Evolutionary conservation across 352 stramenopile genomes (phyloP).

Genomic region (Phytophthora colocasiae): DNA sequence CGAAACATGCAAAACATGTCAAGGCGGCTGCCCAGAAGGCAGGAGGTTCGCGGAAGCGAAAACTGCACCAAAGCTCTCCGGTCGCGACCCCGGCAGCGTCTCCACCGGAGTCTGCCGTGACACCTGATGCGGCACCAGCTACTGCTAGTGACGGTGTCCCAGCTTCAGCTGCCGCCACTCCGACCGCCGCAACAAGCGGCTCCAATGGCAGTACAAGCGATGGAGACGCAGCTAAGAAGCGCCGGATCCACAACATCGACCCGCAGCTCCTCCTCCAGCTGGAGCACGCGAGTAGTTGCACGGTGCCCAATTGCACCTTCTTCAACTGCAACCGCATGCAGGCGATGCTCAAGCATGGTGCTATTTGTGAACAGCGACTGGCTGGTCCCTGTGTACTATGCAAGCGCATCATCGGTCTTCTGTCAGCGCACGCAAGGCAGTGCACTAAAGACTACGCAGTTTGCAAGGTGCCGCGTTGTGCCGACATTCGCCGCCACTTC

Average conservation of each 20-base stretch:
- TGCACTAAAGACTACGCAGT: constrained; percentile 79
- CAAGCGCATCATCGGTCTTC: constrained; percentile 85
- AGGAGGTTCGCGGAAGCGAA: constrained; percentile 69
- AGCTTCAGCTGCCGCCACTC: constrained; percentile 3
- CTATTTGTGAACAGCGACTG: constrained; percentile 84
- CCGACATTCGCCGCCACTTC: constrained; percentile 87
- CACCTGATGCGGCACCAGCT: not conserved
- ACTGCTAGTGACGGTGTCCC: constrained; percentile 3
- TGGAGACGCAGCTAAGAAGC: constrained; percentile 93
- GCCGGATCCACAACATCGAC: constrained; percentile 90
- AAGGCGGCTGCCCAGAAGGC: constrained; percentile 41
- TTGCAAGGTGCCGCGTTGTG: constrained; percentile 88
- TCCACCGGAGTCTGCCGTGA: constrained; percentile 4
- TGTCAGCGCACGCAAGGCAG: constrained; percentile 83
- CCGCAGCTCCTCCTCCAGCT: constrained; percentile 86
- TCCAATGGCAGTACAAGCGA: constrained; percentile 17
- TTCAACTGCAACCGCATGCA: constrained; percentile 90
- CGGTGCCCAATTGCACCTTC: constrained; percentile 73
- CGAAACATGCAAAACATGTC: constrained; percentile 42
- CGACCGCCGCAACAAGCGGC: constrained; percentile 2
- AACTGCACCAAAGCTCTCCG: constrained; percentile 58
- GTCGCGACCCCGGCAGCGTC: constrained; percentile 19
- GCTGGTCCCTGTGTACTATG: constrained; percentile 84
- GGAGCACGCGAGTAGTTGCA: constrained; percentile 84
- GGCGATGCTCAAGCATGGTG: constrained; percentile 91